phyloP scores from a whole-genome alignment of 495 filamentous ascomycete species.

The Penicillium nucicola region DNA sequence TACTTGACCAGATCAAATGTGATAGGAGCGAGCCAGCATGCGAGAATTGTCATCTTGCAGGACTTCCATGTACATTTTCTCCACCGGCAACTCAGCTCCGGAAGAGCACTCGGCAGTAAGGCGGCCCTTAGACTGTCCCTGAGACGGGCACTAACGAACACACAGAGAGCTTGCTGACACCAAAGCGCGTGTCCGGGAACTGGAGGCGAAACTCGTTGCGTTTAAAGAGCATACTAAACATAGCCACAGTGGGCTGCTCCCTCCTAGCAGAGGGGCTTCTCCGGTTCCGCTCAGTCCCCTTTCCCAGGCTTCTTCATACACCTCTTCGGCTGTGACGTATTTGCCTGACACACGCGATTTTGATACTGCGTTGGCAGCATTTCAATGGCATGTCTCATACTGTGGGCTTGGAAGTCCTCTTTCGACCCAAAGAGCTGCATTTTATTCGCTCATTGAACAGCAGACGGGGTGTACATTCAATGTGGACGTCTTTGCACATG shows the following conservation, averaged over 20 bases:
- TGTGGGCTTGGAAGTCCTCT: constrained; percentile 20
- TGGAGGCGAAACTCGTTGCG: constrained; percentile 15
- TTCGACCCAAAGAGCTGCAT: constrained; percentile 13
- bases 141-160: constrained; percentile 1
- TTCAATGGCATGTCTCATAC: constrained; percentile 20
- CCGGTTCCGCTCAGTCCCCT: not conserved
- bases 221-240: constrained; percentile 2
- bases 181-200: constrained; percentile 18
- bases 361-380: constrained; percentile 18
- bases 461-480: constrained; percentile 18
- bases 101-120: constrained; percentile 24
- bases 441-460: constrained; percentile 17
- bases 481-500: constrained; percentile 18
- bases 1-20: constrained; percentile 23
- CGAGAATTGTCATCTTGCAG: constrained; percentile 24
- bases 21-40: constrained; percentile 25
- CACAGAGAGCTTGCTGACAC: constrained; percentile 22
- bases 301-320: not conserved
- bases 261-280: constrained; percentile 1
- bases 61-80: constrained; percentile 21
- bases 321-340: constrained; percentile 1
- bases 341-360: constrained; percentile 16
- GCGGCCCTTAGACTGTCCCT: not conserved
- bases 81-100: constrained; percentile 4
- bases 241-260: not conserved